phyloP scores from a whole-genome alignment of 352 stramenopile species.

The Thalassiosira pacifica region DNA sequence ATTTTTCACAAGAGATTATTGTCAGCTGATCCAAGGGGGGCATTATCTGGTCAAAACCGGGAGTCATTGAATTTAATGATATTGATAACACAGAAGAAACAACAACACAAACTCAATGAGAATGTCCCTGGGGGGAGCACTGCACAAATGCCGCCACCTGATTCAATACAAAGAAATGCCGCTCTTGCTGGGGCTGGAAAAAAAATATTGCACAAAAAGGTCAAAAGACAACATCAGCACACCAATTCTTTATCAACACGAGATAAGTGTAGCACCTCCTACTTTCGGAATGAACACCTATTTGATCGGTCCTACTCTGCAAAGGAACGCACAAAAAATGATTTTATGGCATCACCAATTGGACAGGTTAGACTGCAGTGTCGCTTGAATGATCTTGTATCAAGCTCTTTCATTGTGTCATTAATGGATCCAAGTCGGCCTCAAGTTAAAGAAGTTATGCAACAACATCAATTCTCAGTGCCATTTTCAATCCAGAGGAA shows the following conservation, averaged over 20 bases:
- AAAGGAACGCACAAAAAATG: conserved; percentile 29
- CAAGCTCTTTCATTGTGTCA: conserved; percentile 12
- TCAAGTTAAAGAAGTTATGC: conserved; percentile 28
- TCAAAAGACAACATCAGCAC: conserved; percentile 34
- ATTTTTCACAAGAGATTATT: conserved; percentile 44
- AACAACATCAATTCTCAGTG: conserved; percentile 37
- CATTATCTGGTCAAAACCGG: conserved; percentile 30
- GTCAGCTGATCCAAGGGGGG: conserved; percentile 35
- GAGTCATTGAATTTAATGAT: conserved; percentile 44
- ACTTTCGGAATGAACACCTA: conserved; percentile 47
- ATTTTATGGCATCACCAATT: conserved; percentile 30
- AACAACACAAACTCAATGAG: background rate
- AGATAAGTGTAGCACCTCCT: conserved; percentile 27
- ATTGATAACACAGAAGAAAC: conserved; percentile 38
- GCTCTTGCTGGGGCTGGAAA: conserved; percentile 16
- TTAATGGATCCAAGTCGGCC: conserved; percentile 3
- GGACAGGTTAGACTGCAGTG: conserved; percentile 35
- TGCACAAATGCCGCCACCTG: background rate
- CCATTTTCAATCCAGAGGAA: conserved; percentile 31
- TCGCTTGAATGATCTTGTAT: conserved; percentile 49
- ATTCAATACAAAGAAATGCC: conserved; percentile 26
- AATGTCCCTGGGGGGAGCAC: background rate
- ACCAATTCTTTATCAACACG: conserved; percentile 1
- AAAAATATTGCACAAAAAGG: conserved; percentile 48
- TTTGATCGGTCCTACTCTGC: conserved; percentile 13